Conservation (phyloP, 2,329 filamentous ascomycete species). For the Pseudocercospora musae region DNA sequence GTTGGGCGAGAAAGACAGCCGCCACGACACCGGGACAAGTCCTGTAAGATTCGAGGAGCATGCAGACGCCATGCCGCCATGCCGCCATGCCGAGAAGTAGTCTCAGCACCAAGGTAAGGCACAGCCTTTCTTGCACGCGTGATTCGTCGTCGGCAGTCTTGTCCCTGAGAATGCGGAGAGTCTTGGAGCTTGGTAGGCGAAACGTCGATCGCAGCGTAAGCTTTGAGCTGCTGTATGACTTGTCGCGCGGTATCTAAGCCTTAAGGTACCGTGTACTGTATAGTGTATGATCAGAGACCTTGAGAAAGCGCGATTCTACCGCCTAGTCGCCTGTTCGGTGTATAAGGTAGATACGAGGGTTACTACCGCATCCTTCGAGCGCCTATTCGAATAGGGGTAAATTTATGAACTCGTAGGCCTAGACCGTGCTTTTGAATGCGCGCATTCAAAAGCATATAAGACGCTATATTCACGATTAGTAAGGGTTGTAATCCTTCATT, state of each 20-base stretch:
- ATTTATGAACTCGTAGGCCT: too few relatives aligned
- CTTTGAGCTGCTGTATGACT: not conserved
- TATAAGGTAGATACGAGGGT: too few relatives aligned
- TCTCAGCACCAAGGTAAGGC: slow-evolving; percentile 8
- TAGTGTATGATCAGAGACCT: not conserved
- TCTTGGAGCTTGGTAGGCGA: not conserved
- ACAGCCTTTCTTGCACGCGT: not conserved
- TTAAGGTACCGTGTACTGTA: not conserved
- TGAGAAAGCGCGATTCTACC: too few relatives aligned
- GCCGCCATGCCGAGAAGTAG: slow-evolving; percentile 6
- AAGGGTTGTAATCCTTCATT: too few relatives aligned
- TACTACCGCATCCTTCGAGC: too few relatives aligned
- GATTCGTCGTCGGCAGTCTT: slow-evolving; percentile 5
- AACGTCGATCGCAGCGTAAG: not conserved
- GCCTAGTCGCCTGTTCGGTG: too few relatives aligned
- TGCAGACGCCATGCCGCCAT: slow-evolving; percentile 6
- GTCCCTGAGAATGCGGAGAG: slow-evolving; percentile 10
- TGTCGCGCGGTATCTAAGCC: slow-evolving; percentile 1
- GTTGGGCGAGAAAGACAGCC: not conserved
- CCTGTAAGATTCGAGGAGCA: not conserved
- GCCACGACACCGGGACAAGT: slow-evolving; percentile 1
- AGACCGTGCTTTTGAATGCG: too few relatives aligned
- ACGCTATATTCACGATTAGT: too few relatives aligned
- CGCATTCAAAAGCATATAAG: too few relatives aligned
- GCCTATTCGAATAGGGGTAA: too few relatives aligned